phyloP scores from a whole-genome alignment of 2,329 filamentous ascomycete genomes.

The Arthroderma sp. region DNA sequence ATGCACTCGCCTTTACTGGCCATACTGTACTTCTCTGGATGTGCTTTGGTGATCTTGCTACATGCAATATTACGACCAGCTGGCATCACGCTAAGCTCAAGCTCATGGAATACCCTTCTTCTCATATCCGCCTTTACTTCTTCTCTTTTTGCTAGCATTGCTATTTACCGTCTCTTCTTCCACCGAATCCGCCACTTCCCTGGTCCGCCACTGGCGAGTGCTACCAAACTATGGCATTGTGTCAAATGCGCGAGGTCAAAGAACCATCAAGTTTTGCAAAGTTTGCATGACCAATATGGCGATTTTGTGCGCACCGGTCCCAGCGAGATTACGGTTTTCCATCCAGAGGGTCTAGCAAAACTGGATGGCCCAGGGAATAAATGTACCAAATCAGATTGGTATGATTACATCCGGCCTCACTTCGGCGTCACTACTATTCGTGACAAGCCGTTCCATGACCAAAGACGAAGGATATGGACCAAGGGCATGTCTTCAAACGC shows the following conservation, averaged over 20 bases:
- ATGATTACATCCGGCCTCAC: conserved; percentile 23
- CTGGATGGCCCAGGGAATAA: conserved; percentile 6
- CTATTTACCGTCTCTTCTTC: conserved; percentile 3
- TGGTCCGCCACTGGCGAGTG: not conserved
- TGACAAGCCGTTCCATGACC: conserved; percentile 24
- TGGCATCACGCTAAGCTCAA: not conserved
- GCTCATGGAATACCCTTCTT: not conserved
- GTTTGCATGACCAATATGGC: conserved; percentile 2
- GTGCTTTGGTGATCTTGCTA: not conserved
- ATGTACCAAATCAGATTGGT: conserved; percentile 31
- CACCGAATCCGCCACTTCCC: not conserved
- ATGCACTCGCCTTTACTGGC: not conserved
- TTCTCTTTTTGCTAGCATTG: conserved; percentile 1
- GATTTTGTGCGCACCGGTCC: conserved; percentile 2
- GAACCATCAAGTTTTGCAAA: not conserved
- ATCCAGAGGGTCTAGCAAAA: not conserved
- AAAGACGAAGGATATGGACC: conserved; percentile 29
- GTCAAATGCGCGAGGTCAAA: not conserved
- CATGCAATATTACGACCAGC: no score
- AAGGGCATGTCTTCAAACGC: conserved; percentile 10
- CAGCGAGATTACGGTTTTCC: not conserved
- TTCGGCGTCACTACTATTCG: conserved; percentile 28
- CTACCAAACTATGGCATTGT: conserved; percentile 1
- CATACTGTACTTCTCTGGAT: not conserved
- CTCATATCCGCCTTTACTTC: not conserved